Evolutionary conservation across 1,284 basidiomycete species (phyloP), one percentile per base, ranked within the genome.

Genomic region (Phylloboletellus chloephorus): DNA sequence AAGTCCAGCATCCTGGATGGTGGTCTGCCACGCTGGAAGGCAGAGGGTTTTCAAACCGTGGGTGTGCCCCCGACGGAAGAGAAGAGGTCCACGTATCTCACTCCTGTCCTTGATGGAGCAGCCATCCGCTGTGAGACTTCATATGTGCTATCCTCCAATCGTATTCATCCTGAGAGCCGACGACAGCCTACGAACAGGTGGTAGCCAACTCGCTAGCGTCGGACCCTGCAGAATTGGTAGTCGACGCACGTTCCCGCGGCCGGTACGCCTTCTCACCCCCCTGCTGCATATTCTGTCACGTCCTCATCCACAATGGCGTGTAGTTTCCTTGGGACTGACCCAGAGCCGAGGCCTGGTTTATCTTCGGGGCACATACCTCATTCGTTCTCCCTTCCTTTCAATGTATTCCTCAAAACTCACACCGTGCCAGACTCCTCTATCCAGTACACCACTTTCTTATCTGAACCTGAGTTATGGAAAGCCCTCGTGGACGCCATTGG

Each of bases 291-390:
- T 26, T 13, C 20, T 41, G 42, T 38, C 22, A 24, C 35, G 33
- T 50, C 16, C 41, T 46, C 34, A 40, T 22, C 32, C 39, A 33
- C 10, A 26, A 47, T 36, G 43, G 52, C 38, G 25, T 39, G 23
- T 47, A 91, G 89, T 48, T 95, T 77, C 58, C 67, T 76, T 12
- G 95, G 94, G 17, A 73, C 71, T 20, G 84, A 84, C 34, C 87
- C 92, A 6, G 96, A 99, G 63, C 96, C 96, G 4, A 79, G 95
- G 13, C 77, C 88, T 2, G 85, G 84, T 7, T 71, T 98, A 36
- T 77, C 88, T 7, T 90, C 88, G 0, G 96, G 96, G 0, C 96
- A 98, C 63, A 95, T 98, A 47, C 95, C 95, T 0, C 67, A 84
- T 62, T 88, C 93, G 0, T 69, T 81, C 52, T 88, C 89, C 0